Conservation (phyloP, 2,329 filamentous ascomycete species). For the Keithomyces neogunnii region DNA sequence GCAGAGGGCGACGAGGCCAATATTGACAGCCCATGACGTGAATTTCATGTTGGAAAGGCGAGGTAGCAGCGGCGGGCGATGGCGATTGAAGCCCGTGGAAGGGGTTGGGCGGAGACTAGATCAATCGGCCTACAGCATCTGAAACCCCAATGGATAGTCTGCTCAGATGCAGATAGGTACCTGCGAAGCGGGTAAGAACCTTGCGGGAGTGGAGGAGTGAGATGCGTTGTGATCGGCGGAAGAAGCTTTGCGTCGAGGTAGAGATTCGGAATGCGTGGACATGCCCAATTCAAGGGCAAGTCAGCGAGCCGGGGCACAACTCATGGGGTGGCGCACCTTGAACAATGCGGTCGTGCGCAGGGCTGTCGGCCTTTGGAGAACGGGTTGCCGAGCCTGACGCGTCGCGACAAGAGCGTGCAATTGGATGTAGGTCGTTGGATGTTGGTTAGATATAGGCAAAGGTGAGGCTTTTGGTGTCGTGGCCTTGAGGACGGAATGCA, state of each 20-base stretch:
- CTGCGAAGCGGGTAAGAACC: background rate
- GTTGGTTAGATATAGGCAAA: background rate
- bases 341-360: background rate
- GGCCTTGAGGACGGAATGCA: background rate
- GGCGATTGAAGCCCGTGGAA: background rate
- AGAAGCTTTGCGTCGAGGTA: background rate
- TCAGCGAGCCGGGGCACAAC: too few relatives aligned
- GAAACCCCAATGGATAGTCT: background rate
- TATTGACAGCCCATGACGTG: conserved; percentile 42
- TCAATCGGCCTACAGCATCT: conserved; percentile 2
- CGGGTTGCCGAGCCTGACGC: background rate
- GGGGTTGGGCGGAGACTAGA: background rate
- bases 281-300: too few relatives aligned
- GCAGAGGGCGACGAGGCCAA: conserved; percentile 41
- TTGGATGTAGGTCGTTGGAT: background rate
- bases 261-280: background rate
- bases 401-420: background rate
- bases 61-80: background rate
- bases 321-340: background rate
- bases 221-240: background rate
- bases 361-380: background rate
- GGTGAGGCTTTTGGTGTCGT: background rate
- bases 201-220: background rate
- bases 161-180: background rate
- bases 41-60: conserved; percentile 36